A percentile compares a stretch with the other conserved stretches of the same genome.
Evolutionary conservation across 352 stramenopile species (phyloP).

Genomic region (Globisporangium parvum): DNA sequence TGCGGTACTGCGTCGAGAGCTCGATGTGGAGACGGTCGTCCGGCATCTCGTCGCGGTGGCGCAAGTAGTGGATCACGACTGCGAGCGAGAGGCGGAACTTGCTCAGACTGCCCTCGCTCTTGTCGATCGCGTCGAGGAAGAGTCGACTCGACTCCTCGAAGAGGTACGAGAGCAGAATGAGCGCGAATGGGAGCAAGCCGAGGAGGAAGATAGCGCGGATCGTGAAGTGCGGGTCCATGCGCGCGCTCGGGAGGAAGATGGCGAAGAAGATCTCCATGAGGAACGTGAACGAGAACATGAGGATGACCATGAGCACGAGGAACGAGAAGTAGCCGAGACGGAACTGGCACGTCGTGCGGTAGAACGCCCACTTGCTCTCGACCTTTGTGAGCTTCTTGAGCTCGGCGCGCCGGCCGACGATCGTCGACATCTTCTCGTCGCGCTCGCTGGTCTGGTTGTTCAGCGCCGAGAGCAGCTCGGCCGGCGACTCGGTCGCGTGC

Average conservation of each 20-base stretch:
- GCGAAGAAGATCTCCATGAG: constrained; percentile 90
- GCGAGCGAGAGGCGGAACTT: constrained; percentile 82
- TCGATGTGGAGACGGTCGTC: constrained; percentile 63
- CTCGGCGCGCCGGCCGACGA: constrained; percentile 50
- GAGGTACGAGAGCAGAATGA: constrained; percentile 83
- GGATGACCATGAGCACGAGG: constrained; percentile 85
- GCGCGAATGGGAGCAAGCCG: constrained; percentile 58
- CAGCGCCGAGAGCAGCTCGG: constrained; percentile 13
- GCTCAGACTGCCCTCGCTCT: constrained; percentile 68
- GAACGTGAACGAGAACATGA: constrained; percentile 88
- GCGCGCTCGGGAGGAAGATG: constrained; percentile 82
- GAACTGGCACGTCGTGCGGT: constrained; percentile 78
- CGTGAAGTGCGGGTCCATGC: constrained; percentile 63
- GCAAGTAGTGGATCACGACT: constrained; percentile 83
- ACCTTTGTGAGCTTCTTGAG: constrained; percentile 60
- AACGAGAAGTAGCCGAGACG: constrained; percentile 86
- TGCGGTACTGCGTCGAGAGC: constrained; percentile 37
- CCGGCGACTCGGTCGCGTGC: constrained; percentile 5
- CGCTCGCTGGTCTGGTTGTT: constrained; percentile 27
- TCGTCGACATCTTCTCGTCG: constrained; percentile 55
- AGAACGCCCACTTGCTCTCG: constrained; percentile 63
- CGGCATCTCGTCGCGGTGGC: constrained; percentile 74
- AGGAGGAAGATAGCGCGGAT: constrained; percentile 66
- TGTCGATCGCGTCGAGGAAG: constrained; percentile 83
- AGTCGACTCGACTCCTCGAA: constrained; percentile 81